Evolutionary conservation across 495 filamentous ascomycete species (phyloP).

Genomic region (Talaromyces proteolyticus): DNA sequence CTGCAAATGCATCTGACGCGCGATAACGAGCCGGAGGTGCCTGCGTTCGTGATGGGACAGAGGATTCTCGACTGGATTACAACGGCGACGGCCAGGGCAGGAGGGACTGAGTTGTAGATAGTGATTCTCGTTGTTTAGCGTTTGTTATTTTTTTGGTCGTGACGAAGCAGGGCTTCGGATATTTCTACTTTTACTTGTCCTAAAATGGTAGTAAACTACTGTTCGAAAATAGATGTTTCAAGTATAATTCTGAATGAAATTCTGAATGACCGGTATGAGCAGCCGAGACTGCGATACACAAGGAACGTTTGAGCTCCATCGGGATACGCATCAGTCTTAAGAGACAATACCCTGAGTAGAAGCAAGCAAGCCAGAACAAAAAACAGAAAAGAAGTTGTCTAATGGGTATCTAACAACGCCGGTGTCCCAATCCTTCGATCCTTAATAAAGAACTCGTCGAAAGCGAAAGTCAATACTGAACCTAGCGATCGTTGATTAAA

Average conservation of each 20-base stretch:
- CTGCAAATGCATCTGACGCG: conserved; percentile 63
- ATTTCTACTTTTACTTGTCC: too few relatives aligned
- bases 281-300: too few relatives aligned
- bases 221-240: too few relatives aligned
- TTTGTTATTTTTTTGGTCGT: conserved; percentile 2
- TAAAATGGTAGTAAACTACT: too few relatives aligned
- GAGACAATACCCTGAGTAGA: too few relatives aligned
- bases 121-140: conserved; percentile 4
- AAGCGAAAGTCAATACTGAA: background rate
- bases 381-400: conserved; percentile 26
- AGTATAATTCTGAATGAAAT: too few relatives aligned
- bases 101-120: conserved; percentile 17
- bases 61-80: conserved; percentile 39
- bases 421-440: conserved; percentile 25
- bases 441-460: conserved; percentile 1
- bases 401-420: conserved; percentile 48
- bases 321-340: too few relatives aligned
- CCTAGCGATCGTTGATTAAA: background rate
- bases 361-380: conserved; percentile 22
- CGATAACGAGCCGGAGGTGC: conserved; percentile 57
- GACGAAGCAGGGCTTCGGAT: too few relatives aligned
- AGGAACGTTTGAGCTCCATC: too few relatives aligned
- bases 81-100: conserved; percentile 25
- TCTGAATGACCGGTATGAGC: too few relatives aligned
- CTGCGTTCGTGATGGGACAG: conserved; percentile 49